A percentile compares a stretch with the other conserved stretches of the same genome.
Conservation (phyloP, 2,329 filamentous ascomycete species). For the Sporothrix variecibatus region DNA sequence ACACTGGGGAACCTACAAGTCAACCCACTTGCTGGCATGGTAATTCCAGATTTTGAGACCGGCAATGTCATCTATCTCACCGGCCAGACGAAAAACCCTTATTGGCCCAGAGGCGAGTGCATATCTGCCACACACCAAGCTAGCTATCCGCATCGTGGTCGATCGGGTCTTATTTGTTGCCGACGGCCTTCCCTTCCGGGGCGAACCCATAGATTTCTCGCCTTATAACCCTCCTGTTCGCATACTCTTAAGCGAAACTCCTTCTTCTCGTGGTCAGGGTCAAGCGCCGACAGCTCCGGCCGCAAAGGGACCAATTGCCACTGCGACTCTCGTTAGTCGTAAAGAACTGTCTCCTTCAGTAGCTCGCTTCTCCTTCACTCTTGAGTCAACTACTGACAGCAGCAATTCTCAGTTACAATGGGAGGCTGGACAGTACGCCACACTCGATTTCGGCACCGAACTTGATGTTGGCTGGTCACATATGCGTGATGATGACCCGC, state of each 20-base stretch:
- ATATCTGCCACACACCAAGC: slow-evolving; percentile 67
- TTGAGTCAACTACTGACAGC: slow-evolving; percentile 33
- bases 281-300: neutral
- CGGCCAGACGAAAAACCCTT: slow-evolving; percentile 66
- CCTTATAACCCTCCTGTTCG: slow-evolving; percentile 80
- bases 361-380: slow-evolving; percentile 59
- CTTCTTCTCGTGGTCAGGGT: slow-evolving; percentile 16
- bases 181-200: slow-evolving; percentile 68
- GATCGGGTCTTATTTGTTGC: slow-evolving; percentile 63
- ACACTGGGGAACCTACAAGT: slow-evolving; percentile 74
- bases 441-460: slow-evolving; percentile 69
- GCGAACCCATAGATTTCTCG: slow-evolving; percentile 58
- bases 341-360: slow-evolving; percentile 66
- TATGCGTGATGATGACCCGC: slow-evolving; percentile 80
- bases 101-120: slow-evolving; percentile 62
- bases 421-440: slow-evolving; percentile 74
- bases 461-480: slow-evolving; percentile 75
- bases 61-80: slow-evolving; percentile 75
- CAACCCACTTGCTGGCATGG: slow-evolving; percentile 68
- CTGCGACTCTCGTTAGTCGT: slow-evolving; percentile 60
- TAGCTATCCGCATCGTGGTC: slow-evolving; percentile 70
- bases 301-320: slow-evolving; percentile 32
- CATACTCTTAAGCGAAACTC: slow-evolving; percentile 59
- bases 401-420: slow-evolving; percentile 46
- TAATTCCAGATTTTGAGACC: slow-evolving; percentile 72